Evolutionary conservation across 139 green algal species (phyloP), one percentile per base, ranked within the genome.

Genomic region (Chlorella sp.): DNA sequence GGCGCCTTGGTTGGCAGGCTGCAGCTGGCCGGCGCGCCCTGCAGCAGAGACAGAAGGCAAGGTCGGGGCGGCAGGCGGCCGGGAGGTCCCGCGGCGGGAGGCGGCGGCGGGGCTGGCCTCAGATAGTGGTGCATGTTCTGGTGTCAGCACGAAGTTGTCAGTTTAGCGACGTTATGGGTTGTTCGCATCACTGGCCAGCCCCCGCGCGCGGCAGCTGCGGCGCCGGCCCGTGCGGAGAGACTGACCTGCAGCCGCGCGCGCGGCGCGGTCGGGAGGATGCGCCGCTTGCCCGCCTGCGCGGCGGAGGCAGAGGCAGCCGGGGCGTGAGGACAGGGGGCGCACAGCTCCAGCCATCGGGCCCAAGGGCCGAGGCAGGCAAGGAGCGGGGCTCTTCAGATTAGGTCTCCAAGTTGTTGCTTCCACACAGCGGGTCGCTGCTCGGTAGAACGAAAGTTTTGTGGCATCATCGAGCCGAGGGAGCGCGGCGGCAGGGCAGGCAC

Each of bases 121-220:
- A 84, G 87, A 88, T 93, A 87, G 87, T 93, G 85, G 87, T 93
- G 89, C 89, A 93, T 93, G 89, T 91, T 78, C 81, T 71, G 15
- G 68, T 87, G 77, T 89, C 77, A 59, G 65, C 86, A 81, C 69
- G 38, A 38, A 21, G 33, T 21, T 83, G 21, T 77, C 84, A n/a
- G n/a, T n/a, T n/a, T n/a, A n/a, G n/a, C n/a, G n/a, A n/a, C 74
- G 70, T 60, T 62, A 56, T 56, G 48, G 48, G 17, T 56, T 27
- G 17, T 14, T 56, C 48, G 14, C 48, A 56, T 56, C 48, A 56
- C 17, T 17, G 48, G 48, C 48, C 17, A n/a, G n/a, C n/a, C n/a
- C n/a, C n/a, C n/a, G n/a, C n/a, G n/a, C n/a, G n/a, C n/a, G n/a
- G n/a, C n/a, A n/a, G n/a, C n/a, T n/a, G n/a, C n/a, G n/a, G n/a